Conservation (phyloP, 139 green algal genomes). For the Penium margaritaceum region DNA sequence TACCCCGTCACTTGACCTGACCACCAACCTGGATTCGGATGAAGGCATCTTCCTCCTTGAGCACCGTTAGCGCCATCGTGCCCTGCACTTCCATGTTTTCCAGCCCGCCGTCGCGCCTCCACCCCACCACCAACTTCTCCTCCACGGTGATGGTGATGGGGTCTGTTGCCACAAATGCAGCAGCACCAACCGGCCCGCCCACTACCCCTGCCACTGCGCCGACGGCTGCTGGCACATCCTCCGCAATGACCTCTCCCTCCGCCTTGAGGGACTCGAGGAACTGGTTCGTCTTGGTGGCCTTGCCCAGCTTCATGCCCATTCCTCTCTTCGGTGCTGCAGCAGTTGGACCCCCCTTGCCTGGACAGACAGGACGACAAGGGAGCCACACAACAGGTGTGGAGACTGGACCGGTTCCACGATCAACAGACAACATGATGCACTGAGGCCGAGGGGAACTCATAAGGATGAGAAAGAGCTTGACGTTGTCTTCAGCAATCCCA, state of each 20-base stretch:
- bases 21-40: slow-evolving; percentile 54
- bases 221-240: slow-evolving; percentile 40
- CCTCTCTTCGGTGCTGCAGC: slow-evolving; percentile 28
- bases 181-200: not conserved
- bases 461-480: too few relatives aligned
- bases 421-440: too few relatives aligned
- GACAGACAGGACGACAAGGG: too few relatives aligned
- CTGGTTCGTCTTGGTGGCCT: slow-evolving; percentile 63
- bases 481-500: too few relatives aligned
- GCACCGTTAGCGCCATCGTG: slow-evolving; percentile 71
- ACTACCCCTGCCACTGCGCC: slow-evolving; percentile 25
- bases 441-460: too few relatives aligned
- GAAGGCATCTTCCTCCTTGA: slow-evolving; percentile 66
- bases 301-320: slow-evolving; percentile 74
- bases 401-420: too few relatives aligned
- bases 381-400: too few relatives aligned
- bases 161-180: slow-evolving; percentile 25
- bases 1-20: not conserved
- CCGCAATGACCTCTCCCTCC: slow-evolving; percentile 67
- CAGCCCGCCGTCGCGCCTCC: slow-evolving; percentile 86
- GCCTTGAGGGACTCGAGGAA: slow-evolving; percentile 76
- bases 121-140: slow-evolving; percentile 54
- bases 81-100: slow-evolving; percentile 90
- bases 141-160: slow-evolving; percentile 48
- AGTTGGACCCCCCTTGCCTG: too few relatives aligned